Evolutionary conservation across 164 flowering plant species (phyloP), one percentile per base, ranked within the genome.

Genomic region (Taxillus chinensis): DNA sequence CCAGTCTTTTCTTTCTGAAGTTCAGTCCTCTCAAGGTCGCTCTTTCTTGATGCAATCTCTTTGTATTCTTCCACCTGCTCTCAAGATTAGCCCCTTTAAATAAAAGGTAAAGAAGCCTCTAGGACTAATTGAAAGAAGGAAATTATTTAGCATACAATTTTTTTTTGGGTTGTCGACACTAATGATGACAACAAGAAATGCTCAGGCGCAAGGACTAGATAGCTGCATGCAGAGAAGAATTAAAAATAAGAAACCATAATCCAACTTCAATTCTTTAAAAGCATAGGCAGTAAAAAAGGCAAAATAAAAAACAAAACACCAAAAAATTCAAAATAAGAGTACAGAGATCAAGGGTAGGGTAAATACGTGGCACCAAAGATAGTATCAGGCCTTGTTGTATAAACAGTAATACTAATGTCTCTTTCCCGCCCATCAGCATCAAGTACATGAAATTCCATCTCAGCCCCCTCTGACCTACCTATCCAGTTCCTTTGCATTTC

Each of bases 401-500:
- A 93, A 59, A 90, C 89, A 48, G 80, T 83, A 59, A 93, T 72
- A 60, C 81, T 77, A 55, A 62, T 66, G 65, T 75, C 83, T 52
- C 63, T 77, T 70, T 86, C 88, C 43, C 72, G 73, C 49, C 89
- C 90, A 64, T 83, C 72, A 60, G 39, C 40, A 60, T 79, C 80
- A 70, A 88, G 82, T 59, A 83, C 75, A 68, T 38, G 40, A 65
- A 93, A 93, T 3, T 85, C 83, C 77, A 93, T 42, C 67, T 93
- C 98, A 55, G 96, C 97, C 49, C 98, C 98, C 72, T 86, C 95
- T 60, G 97, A 93, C 70, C 83, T 83, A 62, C 98, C 98, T 67
- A 93, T 93, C 98, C 98, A 93, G 70, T 93, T 90, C 70, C 96
- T 75, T 67, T 93, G 98, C 97, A 93, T 90, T 73, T 93, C 97